phyloP scores from a whole-genome alignment of 768 basidiomycete species.

The Trametes cubensis region DNA sequence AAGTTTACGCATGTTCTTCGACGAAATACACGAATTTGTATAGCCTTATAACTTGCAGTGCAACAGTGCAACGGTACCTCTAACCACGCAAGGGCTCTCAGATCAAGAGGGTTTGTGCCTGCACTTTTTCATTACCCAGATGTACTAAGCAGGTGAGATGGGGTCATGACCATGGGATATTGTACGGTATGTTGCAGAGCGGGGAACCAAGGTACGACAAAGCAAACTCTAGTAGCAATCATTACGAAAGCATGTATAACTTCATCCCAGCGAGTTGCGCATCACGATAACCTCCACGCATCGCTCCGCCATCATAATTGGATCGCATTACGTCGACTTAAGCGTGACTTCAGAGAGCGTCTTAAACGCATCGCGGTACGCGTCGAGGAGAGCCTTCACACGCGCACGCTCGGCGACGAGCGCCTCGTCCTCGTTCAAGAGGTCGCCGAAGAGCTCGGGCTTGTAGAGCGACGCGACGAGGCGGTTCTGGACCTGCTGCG shows the following conservation, averaged over 20 bases:
- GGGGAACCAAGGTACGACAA: constrained; percentile 10
- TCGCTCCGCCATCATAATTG: not conserved
- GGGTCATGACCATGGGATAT: not conserved
- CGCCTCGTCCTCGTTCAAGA: constrained; percentile 95
- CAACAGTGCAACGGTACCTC: no score
- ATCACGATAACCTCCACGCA: no score
- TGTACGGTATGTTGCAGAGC: constrained; percentile 11
- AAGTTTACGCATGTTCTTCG: constrained; percentile 1
- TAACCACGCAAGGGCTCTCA: no score
- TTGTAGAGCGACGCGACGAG: constrained; percentile 95
- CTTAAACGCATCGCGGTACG: constrained; percentile 94
- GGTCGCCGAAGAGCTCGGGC: constrained; percentile 86
- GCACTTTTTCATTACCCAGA: not conserved
- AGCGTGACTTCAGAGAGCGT: constrained; percentile 81
- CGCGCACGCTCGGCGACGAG: constrained; percentile 91
- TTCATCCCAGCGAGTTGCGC: not conserved
- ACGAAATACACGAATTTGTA: not conserved
- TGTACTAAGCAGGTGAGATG: not conserved
- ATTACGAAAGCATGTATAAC: constrained; percentile 13
- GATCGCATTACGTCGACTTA: constrained; percentile 51
- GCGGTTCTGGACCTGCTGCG: constrained; percentile 94
- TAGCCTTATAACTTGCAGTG: not conserved
- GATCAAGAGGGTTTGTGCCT: not conserved
- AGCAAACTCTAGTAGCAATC: constrained; percentile 10
- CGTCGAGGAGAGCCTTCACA: constrained; percentile 92